Evolutionary conservation across 208 protist species (phyloP).

Genomic region (Leishmania tropica): DNA sequence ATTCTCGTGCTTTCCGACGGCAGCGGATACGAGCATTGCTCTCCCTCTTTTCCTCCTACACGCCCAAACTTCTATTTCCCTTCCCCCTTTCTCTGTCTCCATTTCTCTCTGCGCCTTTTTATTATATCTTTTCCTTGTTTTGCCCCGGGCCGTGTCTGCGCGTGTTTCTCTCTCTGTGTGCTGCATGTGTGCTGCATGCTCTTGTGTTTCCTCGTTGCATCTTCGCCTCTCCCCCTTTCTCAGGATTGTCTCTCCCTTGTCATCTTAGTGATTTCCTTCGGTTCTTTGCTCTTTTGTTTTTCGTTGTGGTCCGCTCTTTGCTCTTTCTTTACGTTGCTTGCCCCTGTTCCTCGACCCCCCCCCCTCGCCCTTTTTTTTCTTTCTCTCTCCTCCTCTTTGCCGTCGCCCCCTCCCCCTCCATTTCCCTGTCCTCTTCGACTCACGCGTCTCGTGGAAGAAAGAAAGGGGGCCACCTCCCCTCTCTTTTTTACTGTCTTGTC

Average conservation of each 20-base stretch:
- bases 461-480: neutral
- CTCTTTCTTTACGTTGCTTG: neutral
- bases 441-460: too few relatives aligned
- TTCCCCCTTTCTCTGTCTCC: neutral
- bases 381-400: neutral
- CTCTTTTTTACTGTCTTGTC: neutral
- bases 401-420: too few relatives aligned
- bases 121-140: neutral
- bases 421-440: too few relatives aligned
- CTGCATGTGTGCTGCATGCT: neutral
- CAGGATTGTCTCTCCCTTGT: neutral
- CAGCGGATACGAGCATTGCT: neutral
- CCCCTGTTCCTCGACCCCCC: too few relatives aligned
- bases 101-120: neutral
- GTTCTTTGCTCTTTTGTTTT: neutral
- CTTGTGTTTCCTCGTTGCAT: neutral
- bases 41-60: neutral
- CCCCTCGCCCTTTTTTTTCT: neutral
- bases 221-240: too few relatives aligned
- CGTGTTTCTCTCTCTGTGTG: neutral
- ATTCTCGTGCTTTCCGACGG: neutral
- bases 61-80: neutral
- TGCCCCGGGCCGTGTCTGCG: neutral
- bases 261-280: too few relatives aligned
- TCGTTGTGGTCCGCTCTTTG: too few relatives aligned